Conservation (phyloP, 768 basidiomycete species). For the Tephrocybe sp. region DNA sequence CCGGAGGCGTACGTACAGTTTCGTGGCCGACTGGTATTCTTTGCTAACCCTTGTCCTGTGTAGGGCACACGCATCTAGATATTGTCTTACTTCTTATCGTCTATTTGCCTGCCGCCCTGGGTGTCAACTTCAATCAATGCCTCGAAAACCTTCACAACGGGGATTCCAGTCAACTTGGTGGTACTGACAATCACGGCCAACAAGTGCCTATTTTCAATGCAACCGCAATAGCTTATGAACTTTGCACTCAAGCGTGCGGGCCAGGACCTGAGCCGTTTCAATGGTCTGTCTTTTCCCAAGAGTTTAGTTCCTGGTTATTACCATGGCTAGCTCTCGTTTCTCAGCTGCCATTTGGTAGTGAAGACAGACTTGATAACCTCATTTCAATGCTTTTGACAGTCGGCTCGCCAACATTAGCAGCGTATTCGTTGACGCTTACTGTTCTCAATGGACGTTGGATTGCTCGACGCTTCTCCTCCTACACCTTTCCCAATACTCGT, state of each 20-base stretch:
- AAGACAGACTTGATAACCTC: slow-evolving; percentile 38
- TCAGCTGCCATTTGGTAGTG: slow-evolving; percentile 47
- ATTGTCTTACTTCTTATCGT: not conserved
- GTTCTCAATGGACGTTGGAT: slow-evolving; percentile 46
- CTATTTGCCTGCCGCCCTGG: not conserved
- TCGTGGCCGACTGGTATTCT: no score
- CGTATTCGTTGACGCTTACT: slow-evolving; percentile 43
- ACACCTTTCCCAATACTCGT: slow-evolving; percentile 28
- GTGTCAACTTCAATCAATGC: slow-evolving; percentile 22
- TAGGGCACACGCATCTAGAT: not conserved
- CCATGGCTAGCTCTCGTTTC: slow-evolving; percentile 50
- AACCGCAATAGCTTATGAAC: slow-evolving; percentile 27
- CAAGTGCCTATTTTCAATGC: slow-evolving; percentile 22
- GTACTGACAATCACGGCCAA: slow-evolving; percentile 27
- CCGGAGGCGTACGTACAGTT: no score
- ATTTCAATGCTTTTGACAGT: slow-evolving; percentile 41
- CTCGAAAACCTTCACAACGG: slow-evolving; percentile 19
- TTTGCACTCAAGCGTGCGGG: slow-evolving; percentile 30
- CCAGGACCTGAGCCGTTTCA: slow-evolving; percentile 23
- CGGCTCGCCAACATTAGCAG: slow-evolving; percentile 44
- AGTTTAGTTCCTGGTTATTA: slow-evolving; percentile 45
- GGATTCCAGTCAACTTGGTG: slow-evolving; percentile 16
- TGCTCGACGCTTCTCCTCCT: slow-evolving; percentile 26
- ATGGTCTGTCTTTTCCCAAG: slow-evolving; percentile 36
- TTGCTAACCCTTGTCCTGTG: not conserved